phyloP scores from a whole-genome alignment of 257 asterid genomes.

The Solanum chaucha region DNA sequence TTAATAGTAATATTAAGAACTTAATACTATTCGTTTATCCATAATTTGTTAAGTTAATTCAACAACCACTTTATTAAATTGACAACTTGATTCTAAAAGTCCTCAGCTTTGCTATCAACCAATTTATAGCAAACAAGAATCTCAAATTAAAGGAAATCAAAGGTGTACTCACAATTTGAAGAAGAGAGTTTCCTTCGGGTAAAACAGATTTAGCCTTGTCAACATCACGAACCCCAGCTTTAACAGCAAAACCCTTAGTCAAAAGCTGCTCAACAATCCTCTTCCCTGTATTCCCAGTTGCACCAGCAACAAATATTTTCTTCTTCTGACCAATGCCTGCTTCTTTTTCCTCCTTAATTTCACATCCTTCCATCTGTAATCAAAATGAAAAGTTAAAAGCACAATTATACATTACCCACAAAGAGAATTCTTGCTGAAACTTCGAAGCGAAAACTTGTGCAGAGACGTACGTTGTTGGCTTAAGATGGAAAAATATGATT shows the following conservation, averaged over 20 bases:
- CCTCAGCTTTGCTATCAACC: not conserved
- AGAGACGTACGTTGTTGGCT: not conserved
- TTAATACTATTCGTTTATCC: not conserved
- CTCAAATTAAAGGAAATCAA: not conserved
- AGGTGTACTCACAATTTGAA: slow-evolving; percentile 54
- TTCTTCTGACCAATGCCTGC: slow-evolving; percentile 30
- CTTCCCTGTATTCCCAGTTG: slow-evolving; percentile 87
- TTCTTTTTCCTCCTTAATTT: slow-evolving; percentile 37
- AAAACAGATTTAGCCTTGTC: slow-evolving; percentile 71
- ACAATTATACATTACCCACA: not conserved
- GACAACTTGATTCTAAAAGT: not conserved
- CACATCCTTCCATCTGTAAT: slow-evolving; percentile 59
- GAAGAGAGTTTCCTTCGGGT: slow-evolving; percentile 49
- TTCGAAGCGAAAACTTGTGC: not conserved
- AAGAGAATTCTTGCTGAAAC: not conserved
- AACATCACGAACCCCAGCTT: slow-evolving; percentile 82
- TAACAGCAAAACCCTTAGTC: slow-evolving; percentile 80
- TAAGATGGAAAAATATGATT: not conserved
- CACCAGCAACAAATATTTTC: slow-evolving; percentile 88
- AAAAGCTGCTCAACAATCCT: slow-evolving; percentile 89
- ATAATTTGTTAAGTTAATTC: not conserved
- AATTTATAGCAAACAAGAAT: not conserved
- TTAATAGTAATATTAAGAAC: not conserved
- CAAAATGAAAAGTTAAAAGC: not conserved
- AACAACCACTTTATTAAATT: not conserved